These are phyloP conservation scores for Rubus parviflorus DNA, from an alignment of 306 rosid genomes.

Conservation along the genomic window DNA sequence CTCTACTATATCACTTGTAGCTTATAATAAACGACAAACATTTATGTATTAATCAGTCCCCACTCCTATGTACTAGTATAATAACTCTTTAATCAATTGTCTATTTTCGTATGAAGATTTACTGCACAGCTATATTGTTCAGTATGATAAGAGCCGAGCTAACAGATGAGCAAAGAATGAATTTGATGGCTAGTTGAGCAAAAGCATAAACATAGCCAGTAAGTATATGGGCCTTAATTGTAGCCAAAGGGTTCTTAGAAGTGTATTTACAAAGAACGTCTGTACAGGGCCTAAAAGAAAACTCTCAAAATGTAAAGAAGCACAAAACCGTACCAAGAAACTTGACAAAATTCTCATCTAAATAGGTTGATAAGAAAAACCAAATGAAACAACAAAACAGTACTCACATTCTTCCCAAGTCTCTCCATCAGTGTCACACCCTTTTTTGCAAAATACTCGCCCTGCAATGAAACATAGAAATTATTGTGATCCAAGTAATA, in stretches of 20 bases:
- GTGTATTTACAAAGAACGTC: not conserved
- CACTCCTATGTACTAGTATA: not conserved
- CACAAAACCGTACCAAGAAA: not conserved
- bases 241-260: not conserved
- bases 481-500: not conserved
- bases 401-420: conserved; percentile 84
- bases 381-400: not conserved
- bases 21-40: not conserved
- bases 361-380: not conserved
- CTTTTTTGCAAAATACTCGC: conserved; percentile 97
- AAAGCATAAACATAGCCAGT: not conserved
- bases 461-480: conserved; percentile 46
- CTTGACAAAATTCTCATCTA: not conserved
- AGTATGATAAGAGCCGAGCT: not conserved
- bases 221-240: not conserved
- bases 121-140: not conserved
- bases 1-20: conserved; percentile 10
- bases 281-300: not conserved
- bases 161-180: not conserved
- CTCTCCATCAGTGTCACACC: conserved; percentile 71
- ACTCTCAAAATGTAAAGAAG: not conserved
- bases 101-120: not conserved
- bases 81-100: not conserved
- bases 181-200: not conserved
- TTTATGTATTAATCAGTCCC: not conserved